A percentile compares a stretch with the other conserved stretches of the same genome.
Conservation (phyloP, 2,329 filamentous ascomycete genomes). For the Paraconiothyrium brasiliense region DNA sequence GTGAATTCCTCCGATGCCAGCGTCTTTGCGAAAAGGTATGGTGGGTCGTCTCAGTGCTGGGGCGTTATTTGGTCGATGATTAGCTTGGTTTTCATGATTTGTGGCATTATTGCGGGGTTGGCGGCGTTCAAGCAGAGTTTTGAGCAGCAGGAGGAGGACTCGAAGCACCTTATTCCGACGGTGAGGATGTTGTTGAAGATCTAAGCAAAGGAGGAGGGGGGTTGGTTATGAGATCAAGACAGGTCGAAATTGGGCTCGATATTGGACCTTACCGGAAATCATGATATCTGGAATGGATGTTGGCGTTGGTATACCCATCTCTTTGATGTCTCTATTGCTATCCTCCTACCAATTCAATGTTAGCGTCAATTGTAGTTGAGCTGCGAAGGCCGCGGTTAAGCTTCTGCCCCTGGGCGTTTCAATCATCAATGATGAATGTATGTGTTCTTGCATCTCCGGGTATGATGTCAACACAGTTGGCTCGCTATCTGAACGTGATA, state of each 20-base stretch:
- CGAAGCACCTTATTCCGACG: slow-evolving; percentile 70
- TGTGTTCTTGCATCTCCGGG: background rate
- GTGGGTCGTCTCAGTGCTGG: slow-evolving; percentile 83
- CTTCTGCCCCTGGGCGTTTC: background rate
- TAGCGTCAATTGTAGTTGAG: too few relatives aligned
- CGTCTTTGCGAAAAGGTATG: slow-evolving; percentile 80
- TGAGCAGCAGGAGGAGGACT: slow-evolving; percentile 73
- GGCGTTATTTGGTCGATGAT: slow-evolving; percentile 81
- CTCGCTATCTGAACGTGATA: background rate
- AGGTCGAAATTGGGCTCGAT: background rate
- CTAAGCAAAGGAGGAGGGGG: slow-evolving; percentile 6
- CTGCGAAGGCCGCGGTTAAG: background rate
- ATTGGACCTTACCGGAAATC: background rate
- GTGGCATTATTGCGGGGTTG: slow-evolving; percentile 77
- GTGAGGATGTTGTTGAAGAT: slow-evolving; percentile 34
- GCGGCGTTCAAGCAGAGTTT: slow-evolving; percentile 79
- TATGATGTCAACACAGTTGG: background rate
- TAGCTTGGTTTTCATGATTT: slow-evolving; percentile 75
- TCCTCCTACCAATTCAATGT: too few relatives aligned
- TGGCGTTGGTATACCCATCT: too few relatives aligned
- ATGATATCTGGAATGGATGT: too few relatives aligned
- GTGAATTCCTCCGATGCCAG: slow-evolving; percentile 82
- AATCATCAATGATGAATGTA: background rate
- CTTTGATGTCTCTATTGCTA: too few relatives aligned
- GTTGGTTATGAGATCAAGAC: background rate